These are phyloP conservation scores for Cyberlindnera bimundalis DNA, from an alignment of 805 yeast species.

Conservation along the genomic window DNA sequence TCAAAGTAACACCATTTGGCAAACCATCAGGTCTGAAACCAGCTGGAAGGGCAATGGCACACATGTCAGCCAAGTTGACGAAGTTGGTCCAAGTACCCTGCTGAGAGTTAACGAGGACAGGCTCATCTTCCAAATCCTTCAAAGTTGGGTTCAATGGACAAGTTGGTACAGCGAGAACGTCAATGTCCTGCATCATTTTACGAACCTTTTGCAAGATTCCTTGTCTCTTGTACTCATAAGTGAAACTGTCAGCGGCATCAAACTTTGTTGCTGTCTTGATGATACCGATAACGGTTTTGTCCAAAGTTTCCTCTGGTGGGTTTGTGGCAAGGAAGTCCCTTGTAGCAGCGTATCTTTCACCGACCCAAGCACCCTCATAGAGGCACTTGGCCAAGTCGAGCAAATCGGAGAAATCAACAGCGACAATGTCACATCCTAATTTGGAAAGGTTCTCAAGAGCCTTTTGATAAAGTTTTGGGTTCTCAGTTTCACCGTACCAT, in stretches of 20 bases:
- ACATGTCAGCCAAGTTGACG: conserved; percentile 89
- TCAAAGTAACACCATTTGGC: conserved; percentile 86
- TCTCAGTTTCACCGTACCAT: conserved; percentile 81
- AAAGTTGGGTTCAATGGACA: conserved; percentile 90
- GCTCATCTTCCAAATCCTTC: conserved; percentile 68
- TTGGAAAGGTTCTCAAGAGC: conserved; percentile 55
- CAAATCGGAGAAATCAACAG: conserved; percentile 71
- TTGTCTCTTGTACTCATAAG: conserved; percentile 83
- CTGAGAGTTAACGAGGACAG: conserved; percentile 74
- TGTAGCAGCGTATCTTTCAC: conserved; percentile 86
- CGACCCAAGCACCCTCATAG: conserved; percentile 99
- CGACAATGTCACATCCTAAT: conserved; percentile 56
- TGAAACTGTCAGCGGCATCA: conserved; percentile 80
- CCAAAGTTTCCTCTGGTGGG: conserved; percentile 69
- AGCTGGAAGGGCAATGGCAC: conserved; percentile 88
- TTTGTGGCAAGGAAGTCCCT: conserved; percentile 65
- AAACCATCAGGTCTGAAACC: conserved; percentile 86
- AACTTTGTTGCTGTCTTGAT: conserved; percentile 74
- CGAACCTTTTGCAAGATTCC: conserved; percentile 66
- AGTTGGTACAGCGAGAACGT: conserved; percentile 86
- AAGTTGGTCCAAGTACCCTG: conserved; percentile 99
- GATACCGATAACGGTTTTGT: conserved; percentile 78
- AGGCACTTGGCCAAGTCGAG: conserved; percentile 80
- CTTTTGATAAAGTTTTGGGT: conserved; percentile 60
- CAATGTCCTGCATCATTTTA: conserved; percentile 53